These are phyloP conservation scores for Quambalaria eucalypti DNA, from an alignment of 1,284 basidiomycete genomes.

Conservation along the genomic window DNA sequence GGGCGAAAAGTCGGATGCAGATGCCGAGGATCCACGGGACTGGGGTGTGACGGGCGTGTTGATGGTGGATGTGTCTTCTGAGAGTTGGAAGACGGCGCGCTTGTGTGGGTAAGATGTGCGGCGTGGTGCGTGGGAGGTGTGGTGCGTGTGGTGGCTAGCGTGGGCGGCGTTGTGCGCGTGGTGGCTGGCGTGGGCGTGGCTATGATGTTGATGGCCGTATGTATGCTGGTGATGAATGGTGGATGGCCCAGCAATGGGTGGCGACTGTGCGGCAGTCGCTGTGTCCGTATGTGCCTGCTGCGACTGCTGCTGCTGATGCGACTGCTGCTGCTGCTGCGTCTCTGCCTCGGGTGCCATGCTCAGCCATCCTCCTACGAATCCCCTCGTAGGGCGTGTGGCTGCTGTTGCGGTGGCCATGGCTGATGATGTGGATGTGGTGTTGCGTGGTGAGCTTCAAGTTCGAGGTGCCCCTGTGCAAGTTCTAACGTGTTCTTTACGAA, in stretches of 20 bases:
- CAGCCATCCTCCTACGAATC: constrained; percentile 19
- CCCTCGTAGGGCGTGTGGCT: neutral
- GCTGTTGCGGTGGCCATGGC: no score
- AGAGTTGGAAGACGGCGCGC: constrained; percentile 16
- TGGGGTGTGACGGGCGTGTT: constrained; percentile 2
- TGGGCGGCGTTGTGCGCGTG: constrained; percentile 7
- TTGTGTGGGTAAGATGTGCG: neutral
- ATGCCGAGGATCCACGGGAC: constrained; percentile 11
- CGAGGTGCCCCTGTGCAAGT: no score
- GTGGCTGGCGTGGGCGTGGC: constrained; percentile 7
- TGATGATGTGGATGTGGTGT: no score
- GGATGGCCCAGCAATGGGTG: no score
- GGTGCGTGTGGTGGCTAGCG: neutral
- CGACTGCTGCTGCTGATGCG: neutral
- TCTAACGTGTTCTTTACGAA: no score
- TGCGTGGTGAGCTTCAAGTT: no score
- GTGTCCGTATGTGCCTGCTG: no score
- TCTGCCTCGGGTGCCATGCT: constrained; percentile 27
- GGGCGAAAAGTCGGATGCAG: constrained; percentile 12
- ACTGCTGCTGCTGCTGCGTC: neutral
- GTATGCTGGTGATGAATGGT: no score
- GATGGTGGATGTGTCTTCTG: constrained; percentile 11
- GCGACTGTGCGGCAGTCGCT: no score
- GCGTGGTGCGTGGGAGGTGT: constrained; percentile 10
- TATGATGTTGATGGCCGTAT: neutral